These are phyloP conservation scores for Pouteria campechiana DNA, from an alignment of 179 eudicot genomes.

Conservation along the genomic window DNA sequence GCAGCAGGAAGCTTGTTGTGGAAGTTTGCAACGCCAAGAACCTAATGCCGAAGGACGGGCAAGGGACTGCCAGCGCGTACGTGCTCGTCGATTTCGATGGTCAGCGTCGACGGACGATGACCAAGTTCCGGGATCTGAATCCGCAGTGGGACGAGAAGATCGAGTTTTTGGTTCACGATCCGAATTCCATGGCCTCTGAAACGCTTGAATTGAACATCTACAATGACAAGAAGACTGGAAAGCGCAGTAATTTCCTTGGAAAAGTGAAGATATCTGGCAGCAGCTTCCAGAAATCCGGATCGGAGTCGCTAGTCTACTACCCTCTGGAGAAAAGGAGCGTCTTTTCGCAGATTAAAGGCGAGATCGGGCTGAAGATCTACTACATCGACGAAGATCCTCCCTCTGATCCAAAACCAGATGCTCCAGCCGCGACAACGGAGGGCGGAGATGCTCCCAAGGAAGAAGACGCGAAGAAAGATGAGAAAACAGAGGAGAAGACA, in stretches of 20 bases:
- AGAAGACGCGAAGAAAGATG: constrained; percentile 9
- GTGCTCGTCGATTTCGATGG: constrained; percentile 71
- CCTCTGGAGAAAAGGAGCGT: constrained; percentile 83
- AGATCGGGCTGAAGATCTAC: constrained; percentile 68
- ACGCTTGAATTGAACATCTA: constrained; percentile 54
- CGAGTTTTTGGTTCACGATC: constrained; percentile 46
- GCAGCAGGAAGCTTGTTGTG: constrained; percentile 47
- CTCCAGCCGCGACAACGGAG: constrained; percentile 8
- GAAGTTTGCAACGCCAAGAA: constrained; percentile 69
- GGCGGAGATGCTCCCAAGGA: constrained; percentile 21
- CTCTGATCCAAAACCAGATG: constrained; percentile 9
- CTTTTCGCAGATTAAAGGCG: constrained; percentile 81
- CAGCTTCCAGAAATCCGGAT: constrained; percentile 27
- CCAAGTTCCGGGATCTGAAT: constrained; percentile 51
- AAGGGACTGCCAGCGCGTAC: constrained; percentile 75
- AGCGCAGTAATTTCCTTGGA: constrained; percentile 59
- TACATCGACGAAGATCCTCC: constrained; percentile 33
- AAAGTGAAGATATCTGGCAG: constrained; percentile 58
- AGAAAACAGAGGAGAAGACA: constrained; percentile 10
- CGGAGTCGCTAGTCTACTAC: constrained; percentile 42
- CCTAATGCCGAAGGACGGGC: constrained; percentile 93
- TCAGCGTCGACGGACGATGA: constrained; percentile 67
- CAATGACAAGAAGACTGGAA: constrained; percentile 58
- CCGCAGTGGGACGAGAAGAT: constrained; percentile 78
- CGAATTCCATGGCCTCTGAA: constrained; percentile 26